Conservation (phyloP, 768 basidiomycete species). For the Rhizopogon rudus region DNA sequence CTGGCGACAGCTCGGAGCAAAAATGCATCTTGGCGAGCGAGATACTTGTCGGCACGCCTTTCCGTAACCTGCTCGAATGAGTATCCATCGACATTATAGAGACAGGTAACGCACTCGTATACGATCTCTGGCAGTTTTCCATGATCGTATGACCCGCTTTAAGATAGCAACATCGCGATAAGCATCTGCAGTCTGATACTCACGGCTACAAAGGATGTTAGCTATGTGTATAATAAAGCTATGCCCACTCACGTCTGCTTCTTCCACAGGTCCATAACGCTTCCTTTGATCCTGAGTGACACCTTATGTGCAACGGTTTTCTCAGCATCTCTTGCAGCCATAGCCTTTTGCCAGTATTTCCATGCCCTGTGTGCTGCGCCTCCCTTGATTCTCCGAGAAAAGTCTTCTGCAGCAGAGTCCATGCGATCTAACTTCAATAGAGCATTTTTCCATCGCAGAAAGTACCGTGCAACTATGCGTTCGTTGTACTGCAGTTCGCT, state of each 20-base stretch:
- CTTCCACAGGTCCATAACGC: conserved; percentile 54
- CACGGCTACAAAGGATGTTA: conserved; percentile 31
- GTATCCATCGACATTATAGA: not conserved
- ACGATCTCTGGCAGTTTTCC: conserved; percentile 49
- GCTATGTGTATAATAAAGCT: not conserved
- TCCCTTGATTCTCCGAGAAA: conserved; percentile 34
- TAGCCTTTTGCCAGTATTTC: conserved; percentile 51
- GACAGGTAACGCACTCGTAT: conserved; percentile 38
- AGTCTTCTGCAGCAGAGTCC: conserved; percentile 46
- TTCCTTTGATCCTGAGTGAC: conserved; percentile 42
- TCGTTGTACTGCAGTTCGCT: conserved; percentile 48
- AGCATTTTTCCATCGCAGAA: conserved; percentile 49
- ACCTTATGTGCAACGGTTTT: conserved; percentile 39
- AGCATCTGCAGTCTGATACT: conserved; percentile 37
- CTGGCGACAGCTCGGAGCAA: conserved; percentile 54
- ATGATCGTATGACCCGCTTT: conserved; percentile 44
- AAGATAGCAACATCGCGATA: conserved; percentile 38
- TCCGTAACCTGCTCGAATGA: conserved; percentile 45
- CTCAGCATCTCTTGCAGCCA: conserved; percentile 42
- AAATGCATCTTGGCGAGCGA: conserved; percentile 51
- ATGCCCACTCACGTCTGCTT: conserved; percentile 41
- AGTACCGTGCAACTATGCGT: conserved; percentile 38
- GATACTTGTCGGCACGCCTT: conserved; percentile 50
- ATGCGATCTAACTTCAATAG: conserved; percentile 37
- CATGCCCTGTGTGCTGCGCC: conserved; percentile 39